phyloP scores from a whole-genome alignment of 2,329 filamentous ascomycete species.

The Tolypocladium cylindrosporum region DNA sequence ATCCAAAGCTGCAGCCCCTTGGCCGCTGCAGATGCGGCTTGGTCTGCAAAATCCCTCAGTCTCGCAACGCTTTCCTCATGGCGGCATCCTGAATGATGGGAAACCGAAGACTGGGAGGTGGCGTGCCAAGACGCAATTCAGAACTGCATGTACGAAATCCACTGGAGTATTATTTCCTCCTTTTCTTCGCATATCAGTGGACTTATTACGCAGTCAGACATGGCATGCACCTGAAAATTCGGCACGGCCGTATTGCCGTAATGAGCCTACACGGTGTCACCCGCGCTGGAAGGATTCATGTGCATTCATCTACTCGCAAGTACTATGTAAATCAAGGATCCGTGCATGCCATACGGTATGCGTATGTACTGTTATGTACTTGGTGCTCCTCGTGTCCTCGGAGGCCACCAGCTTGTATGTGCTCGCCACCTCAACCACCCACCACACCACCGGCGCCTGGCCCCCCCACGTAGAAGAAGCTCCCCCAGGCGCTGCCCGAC shows the following conservation, averaged over 20 bases:
- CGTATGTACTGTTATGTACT: not conserved
- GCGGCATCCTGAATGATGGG: not conserved
- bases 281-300: not conserved
- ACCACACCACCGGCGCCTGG: conserved; percentile 10
- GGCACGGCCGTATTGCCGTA: not conserved
- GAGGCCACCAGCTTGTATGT: not conserved
- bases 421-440: conserved; percentile 4
- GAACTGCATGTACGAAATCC: not conserved
- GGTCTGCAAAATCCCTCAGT: not conserved
- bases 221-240: not conserved
- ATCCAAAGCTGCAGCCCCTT: not conserved
- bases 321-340: not conserved
- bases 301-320: not conserved
- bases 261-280: not conserved
- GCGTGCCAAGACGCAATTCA: not conserved
- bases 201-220: not conserved
- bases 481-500: conserved; percentile 8
- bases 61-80: not conserved
- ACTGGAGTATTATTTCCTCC: not conserved
- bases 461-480: conserved; percentile 9
- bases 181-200: not conserved
- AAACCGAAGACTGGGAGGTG: not conserved
- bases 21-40: not conserved
- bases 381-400: too few relatives aligned
- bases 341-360: too few relatives aligned